A percentile compares a stretch with the other conserved stretches of the same genome.
These are phyloP conservation scores for Eucalyptus polybractea DNA, from an alignment of 345 rosid genomes.

Conservation along the genomic window DNA sequence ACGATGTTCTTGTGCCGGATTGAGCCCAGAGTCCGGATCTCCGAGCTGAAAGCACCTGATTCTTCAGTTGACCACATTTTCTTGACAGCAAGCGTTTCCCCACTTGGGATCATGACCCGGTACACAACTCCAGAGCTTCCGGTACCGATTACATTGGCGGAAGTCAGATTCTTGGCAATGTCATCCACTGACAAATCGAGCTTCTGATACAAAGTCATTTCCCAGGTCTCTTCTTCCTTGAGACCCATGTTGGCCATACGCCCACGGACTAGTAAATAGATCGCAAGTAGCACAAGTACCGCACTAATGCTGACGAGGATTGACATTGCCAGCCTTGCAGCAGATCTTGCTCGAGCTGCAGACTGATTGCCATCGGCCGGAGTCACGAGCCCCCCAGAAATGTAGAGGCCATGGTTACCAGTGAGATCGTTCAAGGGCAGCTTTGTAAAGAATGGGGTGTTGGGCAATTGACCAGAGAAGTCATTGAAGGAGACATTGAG, in stretches of 20 bases:
- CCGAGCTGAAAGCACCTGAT: constrained; percentile 70
- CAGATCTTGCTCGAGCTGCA: constrained; percentile 22
- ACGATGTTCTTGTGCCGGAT: constrained; percentile 80
- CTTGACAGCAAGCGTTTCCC: constrained; percentile 77
- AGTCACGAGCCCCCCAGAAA: constrained; percentile 19
- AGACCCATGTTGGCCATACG: constrained; percentile 12
- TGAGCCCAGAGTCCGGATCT: constrained; percentile 71
- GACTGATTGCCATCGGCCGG: constrained; percentile 21
- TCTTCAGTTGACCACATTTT: constrained; percentile 93
- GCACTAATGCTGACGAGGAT: constrained; percentile 58
- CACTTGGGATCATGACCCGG: constrained; percentile 54
- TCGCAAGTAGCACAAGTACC: constrained; percentile 41
- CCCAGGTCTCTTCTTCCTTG: constrained; percentile 46
- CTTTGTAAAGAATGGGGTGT: constrained; percentile 63
- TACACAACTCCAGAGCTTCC: constrained; percentile 98
- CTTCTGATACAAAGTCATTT: constrained; percentile 74
- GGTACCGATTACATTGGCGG: constrained; percentile 82
- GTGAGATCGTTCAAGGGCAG: constrained; percentile 72
- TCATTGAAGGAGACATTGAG: constrained; percentile 90
- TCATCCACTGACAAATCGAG: constrained; percentile 73
- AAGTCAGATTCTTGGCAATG: constrained; percentile 43
- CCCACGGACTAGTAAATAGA: constrained; percentile 43
- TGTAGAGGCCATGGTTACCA: constrained; percentile 55
- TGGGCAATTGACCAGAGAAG: constrained; percentile 77
- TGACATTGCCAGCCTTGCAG: constrained; percentile 42